Percentiles rank a stretch among this genome's conserved stretches.
These are phyloP conservation scores for Irineochytrium annulatum DNA, from an alignment of 192 early-diverging fungal species.

Conservation along the genomic window DNA sequence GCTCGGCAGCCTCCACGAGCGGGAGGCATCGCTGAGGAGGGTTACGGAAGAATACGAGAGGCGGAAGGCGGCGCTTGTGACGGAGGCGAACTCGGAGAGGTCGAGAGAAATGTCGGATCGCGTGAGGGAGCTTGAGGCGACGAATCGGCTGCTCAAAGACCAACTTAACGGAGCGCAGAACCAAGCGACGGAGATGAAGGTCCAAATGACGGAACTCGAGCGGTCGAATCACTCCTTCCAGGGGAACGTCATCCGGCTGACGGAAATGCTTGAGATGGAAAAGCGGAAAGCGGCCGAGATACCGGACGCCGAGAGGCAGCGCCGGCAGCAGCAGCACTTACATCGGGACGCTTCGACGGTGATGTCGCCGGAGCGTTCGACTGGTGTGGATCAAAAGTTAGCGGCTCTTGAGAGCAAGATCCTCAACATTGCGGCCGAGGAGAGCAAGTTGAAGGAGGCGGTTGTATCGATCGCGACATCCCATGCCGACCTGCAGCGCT, in stretches of 20 bases:
- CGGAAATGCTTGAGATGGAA: constrained; percentile 20
- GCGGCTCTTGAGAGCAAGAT: constrained; percentile 9
- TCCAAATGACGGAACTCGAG: constrained; percentile 9
- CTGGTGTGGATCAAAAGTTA: constrained; percentile 10
- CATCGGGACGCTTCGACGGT: too few species aligned
- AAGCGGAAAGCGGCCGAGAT: background rate
- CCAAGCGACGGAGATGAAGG: background rate
- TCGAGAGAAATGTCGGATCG: background rate
- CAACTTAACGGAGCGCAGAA: background rate
- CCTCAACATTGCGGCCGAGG: constrained; percentile 12
- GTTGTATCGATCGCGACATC: constrained; percentile 5
- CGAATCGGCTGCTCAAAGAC: background rate
- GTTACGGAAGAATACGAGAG: background rate
- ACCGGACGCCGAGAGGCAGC: background rate
- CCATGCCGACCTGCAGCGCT: constrained; percentile 11
- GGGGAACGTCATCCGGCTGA: constrained; percentile 17
- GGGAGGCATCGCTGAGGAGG: constrained; percentile 2
- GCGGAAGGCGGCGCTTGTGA: background rate
- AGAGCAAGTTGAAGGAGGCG: constrained; percentile 16
- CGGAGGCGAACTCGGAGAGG: background rate
- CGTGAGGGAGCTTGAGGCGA: constrained; percentile 11
- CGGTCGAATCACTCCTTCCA: constrained; percentile 21
- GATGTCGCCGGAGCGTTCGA: background rate
- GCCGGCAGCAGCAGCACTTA: background rate
- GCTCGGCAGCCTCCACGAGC: constrained; percentile 1